phyloP scores from a whole-genome alignment of 176 grass and related monocot species.

The Triticum aestivum region IWGSC_CS_RefSeq_v2.1 NC_057807.1:107209592-107210091 shows the following conservation, averaged over 20 bases:
- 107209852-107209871: constrained; percentile 9
- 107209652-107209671: constrained; percentile 45
- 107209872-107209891: constrained; percentile 56
- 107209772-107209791: constrained; percentile 55
- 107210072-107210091: constrained; percentile 50
- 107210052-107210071: constrained; percentile 38
- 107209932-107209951: constrained; percentile 42
- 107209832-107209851: constrained; percentile 26
- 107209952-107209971: constrained; percentile 26
- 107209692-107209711: constrained; percentile 12
- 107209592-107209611: constrained; percentile 9
- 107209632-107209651: constrained; percentile 28
- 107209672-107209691: constrained; percentile 42
- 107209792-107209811: constrained; percentile 25
- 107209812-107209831: constrained; percentile 14
- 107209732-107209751: constrained; percentile 35
- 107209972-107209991: background rate
- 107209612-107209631: background rate
- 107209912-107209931: constrained; percentile 99
- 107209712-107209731: constrained; percentile 51
- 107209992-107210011: constrained; percentile 35
- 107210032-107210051: constrained; percentile 39
- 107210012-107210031: constrained; percentile 40
- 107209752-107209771: constrained; percentile 47
- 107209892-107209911: constrained; percentile 70